A percentile compares a stretch with the other conserved stretches of the same genome.
Conservation (phyloP, 345 rosid genomes). For the Combretum micranthum region DNA sequence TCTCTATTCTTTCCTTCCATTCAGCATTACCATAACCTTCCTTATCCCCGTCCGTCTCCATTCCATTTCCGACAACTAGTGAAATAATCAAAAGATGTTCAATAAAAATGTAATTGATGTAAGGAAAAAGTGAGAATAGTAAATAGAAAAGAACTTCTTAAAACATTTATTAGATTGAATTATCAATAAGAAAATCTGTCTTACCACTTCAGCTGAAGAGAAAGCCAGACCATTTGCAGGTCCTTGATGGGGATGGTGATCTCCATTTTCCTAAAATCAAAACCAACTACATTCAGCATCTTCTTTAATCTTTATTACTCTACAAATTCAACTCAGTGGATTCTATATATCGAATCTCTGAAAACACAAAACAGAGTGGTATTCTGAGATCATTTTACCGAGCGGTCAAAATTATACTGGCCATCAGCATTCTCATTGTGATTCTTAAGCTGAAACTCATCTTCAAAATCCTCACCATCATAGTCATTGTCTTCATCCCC, state of each 20-base stretch:
- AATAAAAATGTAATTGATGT: too few relatives aligned
- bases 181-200: neutral
- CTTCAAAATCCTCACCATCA: slow-evolving; percentile 55
- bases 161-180: neutral
- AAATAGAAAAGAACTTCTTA: too few relatives aligned
- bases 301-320: neutral
- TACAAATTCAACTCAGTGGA: too few relatives aligned
- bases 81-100: too few relatives aligned
- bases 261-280: slow-evolving; percentile 62
- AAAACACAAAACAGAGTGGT: neutral
- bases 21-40: slow-evolving; percentile 62
- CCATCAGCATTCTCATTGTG: slow-evolving; percentile 26
- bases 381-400: slow-evolving; percentile 21
- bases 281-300: neutral
- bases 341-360: neutral
- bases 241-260: slow-evolving; percentile 39
- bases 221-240: slow-evolving; percentile 47
- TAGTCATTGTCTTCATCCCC: slow-evolving; percentile 62
- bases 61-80: slow-evolving; percentile 18
- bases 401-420: slow-evolving; percentile 12
- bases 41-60: slow-evolving; percentile 73
- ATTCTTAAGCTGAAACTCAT: slow-evolving; percentile 47
- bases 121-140: too few relatives aligned
- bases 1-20: slow-evolving; percentile 92
- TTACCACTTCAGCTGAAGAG: slow-evolving; percentile 64